phyloP scores from a whole-genome alignment of 108 stramenopile genomes.

The Cyclotella baltica region DNA sequence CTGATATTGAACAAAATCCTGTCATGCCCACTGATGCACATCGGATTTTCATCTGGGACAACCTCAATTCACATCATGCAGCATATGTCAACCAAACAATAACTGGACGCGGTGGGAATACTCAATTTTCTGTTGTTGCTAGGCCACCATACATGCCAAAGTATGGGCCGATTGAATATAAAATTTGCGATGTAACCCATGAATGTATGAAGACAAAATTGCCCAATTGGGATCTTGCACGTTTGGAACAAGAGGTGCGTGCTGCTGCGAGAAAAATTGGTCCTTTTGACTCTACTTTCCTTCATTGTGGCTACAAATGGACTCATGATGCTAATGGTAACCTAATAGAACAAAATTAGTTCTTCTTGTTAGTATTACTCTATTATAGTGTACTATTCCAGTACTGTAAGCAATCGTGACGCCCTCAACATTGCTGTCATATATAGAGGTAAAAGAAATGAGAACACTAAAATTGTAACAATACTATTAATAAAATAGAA shows the following conservation, averaged over 20 bases:
- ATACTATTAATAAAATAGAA: too few relatives aligned
- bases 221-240: not conserved
- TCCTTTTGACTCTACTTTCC: slow-evolving; percentile 14
- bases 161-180: slow-evolving; percentile 17
- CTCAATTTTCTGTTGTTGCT: slow-evolving; percentile 9
- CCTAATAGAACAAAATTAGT: too few relatives aligned
- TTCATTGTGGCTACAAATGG: slow-evolving; percentile 21
- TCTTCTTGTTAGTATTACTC: too few relatives aligned
- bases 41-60: slow-evolving; percentile 27
- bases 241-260: slow-evolving; percentile 6
- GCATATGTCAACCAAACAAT: slow-evolving; percentile 22
- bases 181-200: slow-evolving; percentile 22
- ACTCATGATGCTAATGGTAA: too few relatives aligned
- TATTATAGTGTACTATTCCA: too few relatives aligned
- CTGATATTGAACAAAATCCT: slow-evolving; percentile 9
- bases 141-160: slow-evolving; percentile 25
- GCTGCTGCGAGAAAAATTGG: not conserved
- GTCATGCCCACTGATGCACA: slow-evolving; percentile 10
- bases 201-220: not conserved
- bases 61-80: slow-evolving; percentile 13
- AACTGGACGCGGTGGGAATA: not conserved
- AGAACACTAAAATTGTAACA: too few relatives aligned
- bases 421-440: too few relatives aligned
- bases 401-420: too few relatives aligned
- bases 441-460: too few relatives aligned